These are phyloP conservation scores for Yamadazyma songkhlaensis DNA, from an alignment of 1,139 yeast species.

Conservation along the genomic window DNA sequence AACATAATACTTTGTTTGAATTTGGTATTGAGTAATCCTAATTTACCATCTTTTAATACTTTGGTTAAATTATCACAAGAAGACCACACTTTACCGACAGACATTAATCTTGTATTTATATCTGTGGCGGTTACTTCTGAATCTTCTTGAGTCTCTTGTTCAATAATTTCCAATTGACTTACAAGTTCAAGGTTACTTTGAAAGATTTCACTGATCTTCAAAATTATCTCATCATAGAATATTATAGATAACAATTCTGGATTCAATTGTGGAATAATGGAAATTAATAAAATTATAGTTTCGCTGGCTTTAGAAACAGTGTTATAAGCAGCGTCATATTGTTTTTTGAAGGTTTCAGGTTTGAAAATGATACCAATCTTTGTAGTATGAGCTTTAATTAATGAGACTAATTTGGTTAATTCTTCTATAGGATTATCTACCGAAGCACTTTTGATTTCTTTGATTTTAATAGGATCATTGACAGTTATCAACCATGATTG, in stretches of 20 bases:
- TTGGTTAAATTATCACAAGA: slow-evolving; percentile 46
- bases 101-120: slow-evolving; percentile 29
- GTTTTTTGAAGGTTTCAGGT: slow-evolving; percentile 48
- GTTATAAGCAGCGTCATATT: slow-evolving; percentile 46
- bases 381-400: slow-evolving; percentile 76
- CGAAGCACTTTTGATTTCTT: slow-evolving; percentile 29
- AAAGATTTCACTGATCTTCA: slow-evolving; percentile 28
- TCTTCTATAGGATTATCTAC: slow-evolving; percentile 53
- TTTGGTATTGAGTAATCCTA: slow-evolving; percentile 47
- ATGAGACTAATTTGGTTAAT: slow-evolving; percentile 51
- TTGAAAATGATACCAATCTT: slow-evolving; percentile 75
- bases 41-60: slow-evolving; percentile 44
- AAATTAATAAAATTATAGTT: slow-evolving; percentile 40
- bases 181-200: slow-evolving; percentile 19
- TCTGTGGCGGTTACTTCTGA: slow-evolving; percentile 12
- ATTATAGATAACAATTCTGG: slow-evolving; percentile 35
- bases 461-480: slow-evolving; percentile 1
- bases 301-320: slow-evolving; percentile 53
- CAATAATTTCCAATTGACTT: slow-evolving; percentile 27
- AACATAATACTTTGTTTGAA: slow-evolving; percentile 45
- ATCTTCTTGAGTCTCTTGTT: slow-evolving; percentile 12
- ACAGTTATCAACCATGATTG: slow-evolving; percentile 25
- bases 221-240: slow-evolving; percentile 38
- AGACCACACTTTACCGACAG: slow-evolving; percentile 67
- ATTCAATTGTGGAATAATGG: slow-evolving; percentile 45